These are phyloP conservation scores for Debaryomyces coudertii DNA, from an alignment of 1,139 yeast genomes.

Conservation along the genomic window DNA sequence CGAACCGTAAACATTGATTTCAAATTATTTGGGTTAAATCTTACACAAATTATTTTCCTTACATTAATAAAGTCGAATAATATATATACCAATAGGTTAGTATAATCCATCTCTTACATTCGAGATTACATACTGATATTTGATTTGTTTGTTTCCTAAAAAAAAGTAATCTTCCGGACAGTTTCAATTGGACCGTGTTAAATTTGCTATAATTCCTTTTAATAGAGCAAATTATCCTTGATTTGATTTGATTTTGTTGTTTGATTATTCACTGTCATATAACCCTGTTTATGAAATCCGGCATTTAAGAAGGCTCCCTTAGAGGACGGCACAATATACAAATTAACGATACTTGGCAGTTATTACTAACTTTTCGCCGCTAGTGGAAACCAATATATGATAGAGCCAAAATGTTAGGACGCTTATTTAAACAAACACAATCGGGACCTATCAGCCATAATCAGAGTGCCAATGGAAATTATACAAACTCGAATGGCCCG, in stretches of 20 bases:
- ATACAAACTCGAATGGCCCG: background rate
- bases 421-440: constrained; percentile 29
- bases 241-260: background rate
- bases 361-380: background rate
- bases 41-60: constrained; percentile 1
- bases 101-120: background rate
- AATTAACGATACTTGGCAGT: background rate
- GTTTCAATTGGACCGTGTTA: background rate
- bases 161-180: background rate
- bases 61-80: background rate
- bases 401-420: constrained; percentile 28
- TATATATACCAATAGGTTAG: background rate
- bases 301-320: constrained; percentile 3
- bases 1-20: constrained; percentile 1
- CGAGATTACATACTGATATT: background rate
- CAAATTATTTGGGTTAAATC: background rate
- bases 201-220: background rate
- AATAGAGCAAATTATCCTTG: background rate
- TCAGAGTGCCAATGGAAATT: background rate
- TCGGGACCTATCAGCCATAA: background rate
- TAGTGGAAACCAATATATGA: background rate
- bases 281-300: constrained; percentile 2
- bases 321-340: constrained; percentile 1
- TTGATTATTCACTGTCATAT: background rate
- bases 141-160: background rate